Evolutionary conservation across 2,329 filamentous ascomycete genomes (phyloP).

Genomic region (Aspergillus sp.): DNA sequence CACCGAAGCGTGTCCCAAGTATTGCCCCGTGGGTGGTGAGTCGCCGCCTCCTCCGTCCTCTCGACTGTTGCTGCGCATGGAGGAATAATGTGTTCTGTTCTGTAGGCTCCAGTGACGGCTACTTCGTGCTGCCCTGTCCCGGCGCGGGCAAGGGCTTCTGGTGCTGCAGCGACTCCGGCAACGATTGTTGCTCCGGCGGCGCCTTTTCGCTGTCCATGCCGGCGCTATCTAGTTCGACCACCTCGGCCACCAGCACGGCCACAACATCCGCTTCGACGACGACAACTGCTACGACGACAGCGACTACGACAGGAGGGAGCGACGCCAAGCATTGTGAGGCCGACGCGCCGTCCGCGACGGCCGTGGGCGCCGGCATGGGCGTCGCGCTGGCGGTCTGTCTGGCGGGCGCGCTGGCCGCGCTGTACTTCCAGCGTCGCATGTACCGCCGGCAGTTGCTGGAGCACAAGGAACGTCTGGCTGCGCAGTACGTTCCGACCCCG

Average conservation of each 20-base stretch:
- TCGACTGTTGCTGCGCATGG: not conserved
- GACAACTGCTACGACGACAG: not conserved
- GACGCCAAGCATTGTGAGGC: not conserved
- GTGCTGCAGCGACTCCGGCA: slow-evolving; percentile 1
- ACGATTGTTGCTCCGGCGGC: not conserved
- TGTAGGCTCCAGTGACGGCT: not conserved
- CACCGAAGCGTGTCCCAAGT: not conserved
- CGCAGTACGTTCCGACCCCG: not conserved
- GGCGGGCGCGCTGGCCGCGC: not conserved
- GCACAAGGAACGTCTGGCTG: not conserved
- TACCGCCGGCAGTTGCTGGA: not conserved
- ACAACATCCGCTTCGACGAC: not conserved
- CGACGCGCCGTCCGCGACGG: not conserved
- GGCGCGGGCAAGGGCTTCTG: not conserved
- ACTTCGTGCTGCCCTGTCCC: not conserved
- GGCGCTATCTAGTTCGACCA: not conserved
- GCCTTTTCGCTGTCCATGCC: not conserved
- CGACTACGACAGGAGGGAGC: not conserved
- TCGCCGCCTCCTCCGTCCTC: not conserved
- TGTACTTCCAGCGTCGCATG: slow-evolving; percentile 1
- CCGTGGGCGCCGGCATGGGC: not conserved
- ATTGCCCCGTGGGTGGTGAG: not conserved
- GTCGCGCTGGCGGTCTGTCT: not conserved
- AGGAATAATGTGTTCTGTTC: not conserved
- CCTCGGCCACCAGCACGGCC: not conserved